Percentiles rank a stretch among this genome's conserved stretches.
These are phyloP conservation scores for Raphidocelis subcapitata DNA, from an alignment of 139 green algal species.

Conservation along the genomic window DNA sequence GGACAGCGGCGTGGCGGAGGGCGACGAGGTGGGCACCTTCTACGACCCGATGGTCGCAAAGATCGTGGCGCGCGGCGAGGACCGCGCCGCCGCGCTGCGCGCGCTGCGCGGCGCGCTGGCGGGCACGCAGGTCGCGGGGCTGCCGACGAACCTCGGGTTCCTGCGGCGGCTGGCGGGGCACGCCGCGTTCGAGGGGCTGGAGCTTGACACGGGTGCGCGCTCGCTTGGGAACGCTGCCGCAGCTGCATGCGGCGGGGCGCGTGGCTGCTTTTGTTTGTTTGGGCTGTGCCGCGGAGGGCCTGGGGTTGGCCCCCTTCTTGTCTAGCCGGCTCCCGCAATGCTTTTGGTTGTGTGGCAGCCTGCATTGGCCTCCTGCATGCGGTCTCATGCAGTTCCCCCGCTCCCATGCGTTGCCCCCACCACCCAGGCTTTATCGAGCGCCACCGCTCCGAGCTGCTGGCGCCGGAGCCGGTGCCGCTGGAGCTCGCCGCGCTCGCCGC, in stretches of 20 bases:
- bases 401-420: too few relatives aligned
- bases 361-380: not conserved
- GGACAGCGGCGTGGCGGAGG: slow-evolving; percentile 73
- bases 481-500: slow-evolving; percentile 34
- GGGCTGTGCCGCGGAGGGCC: too few relatives aligned
- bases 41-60: slow-evolving; percentile 93
- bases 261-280: too few relatives aligned
- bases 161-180: slow-evolving; percentile 61
- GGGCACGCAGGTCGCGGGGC: slow-evolving; percentile 58
- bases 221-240: too few relatives aligned
- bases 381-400: too few relatives aligned
- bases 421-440: slow-evolving; percentile 22
- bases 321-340: too few relatives aligned
- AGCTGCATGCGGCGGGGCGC: too few relatives aligned
- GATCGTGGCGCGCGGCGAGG: slow-evolving; percentile 46
- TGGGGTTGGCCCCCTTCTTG: too few relatives aligned
- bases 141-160: slow-evolving; percentile 80
- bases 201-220: slow-evolving; percentile 28
- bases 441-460: slow-evolving; percentile 33
- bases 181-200: slow-evolving; percentile 48
- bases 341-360: too few relatives aligned
- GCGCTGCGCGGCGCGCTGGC: slow-evolving; percentile 38
- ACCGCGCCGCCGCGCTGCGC: slow-evolving; percentile 37
- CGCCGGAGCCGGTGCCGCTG: not conserved
- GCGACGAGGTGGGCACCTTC: slow-evolving; percentile 60